Conservation (phyloP, 495 filamentous ascomycete genomes). For the Penicillium paradoxum region DNA sequence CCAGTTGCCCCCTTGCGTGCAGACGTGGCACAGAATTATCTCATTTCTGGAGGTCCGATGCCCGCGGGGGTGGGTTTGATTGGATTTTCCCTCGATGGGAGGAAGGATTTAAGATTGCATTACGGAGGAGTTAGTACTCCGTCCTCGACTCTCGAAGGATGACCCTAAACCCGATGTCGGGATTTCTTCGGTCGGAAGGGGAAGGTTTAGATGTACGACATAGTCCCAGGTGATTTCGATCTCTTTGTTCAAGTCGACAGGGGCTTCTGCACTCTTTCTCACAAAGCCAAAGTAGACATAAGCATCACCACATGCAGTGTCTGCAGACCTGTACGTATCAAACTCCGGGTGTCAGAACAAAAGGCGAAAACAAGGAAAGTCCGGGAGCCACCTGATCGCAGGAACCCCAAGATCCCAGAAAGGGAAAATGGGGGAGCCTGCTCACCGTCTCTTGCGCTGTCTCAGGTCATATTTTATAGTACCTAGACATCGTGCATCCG, state of each 20-base stretch:
- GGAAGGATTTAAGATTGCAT: not conserved
- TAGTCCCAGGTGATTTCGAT: too few species aligned
- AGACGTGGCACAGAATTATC: slow-evolving; percentile 21
- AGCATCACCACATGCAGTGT: too few species aligned
- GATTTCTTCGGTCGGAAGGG: not conserved
- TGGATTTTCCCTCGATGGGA: too few species aligned
- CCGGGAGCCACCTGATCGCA: too few species aligned
- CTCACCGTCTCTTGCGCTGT: slow-evolving; percentile 5
- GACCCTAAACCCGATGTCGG: slow-evolving; percentile 4
- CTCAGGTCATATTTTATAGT: not conserved
- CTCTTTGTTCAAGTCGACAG: too few species aligned
- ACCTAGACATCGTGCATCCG: too few species aligned
- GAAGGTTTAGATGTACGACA: slow-evolving; percentile 3
- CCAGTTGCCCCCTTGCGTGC: slow-evolving; percentile 25
- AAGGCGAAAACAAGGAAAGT: too few species aligned
- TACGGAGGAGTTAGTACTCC: not conserved
- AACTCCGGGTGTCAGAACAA: too few species aligned
- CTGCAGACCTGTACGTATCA: too few species aligned
- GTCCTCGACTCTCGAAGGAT: too few species aligned
- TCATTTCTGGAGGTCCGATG: not conserved
- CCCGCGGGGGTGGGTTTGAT: not conserved
- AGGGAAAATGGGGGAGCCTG: not conserved
- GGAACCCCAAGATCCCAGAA: not conserved
- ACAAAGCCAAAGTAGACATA: too few species aligned
- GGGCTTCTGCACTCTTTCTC: too few species aligned